phyloP scores from a whole-genome alignment of 1,139 yeast species.

The Diutina siamensis region DNA sequence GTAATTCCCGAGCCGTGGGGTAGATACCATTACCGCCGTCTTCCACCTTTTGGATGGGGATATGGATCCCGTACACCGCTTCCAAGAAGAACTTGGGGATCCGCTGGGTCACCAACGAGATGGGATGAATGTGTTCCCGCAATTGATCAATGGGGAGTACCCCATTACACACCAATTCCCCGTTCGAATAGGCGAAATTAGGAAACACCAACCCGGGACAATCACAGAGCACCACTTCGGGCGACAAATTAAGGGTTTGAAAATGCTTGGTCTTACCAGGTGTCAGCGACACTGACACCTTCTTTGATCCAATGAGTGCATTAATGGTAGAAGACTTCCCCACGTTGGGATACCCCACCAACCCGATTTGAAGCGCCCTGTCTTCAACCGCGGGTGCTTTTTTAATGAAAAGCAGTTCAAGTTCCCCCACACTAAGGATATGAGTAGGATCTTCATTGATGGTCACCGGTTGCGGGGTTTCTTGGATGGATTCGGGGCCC shows the following conservation, averaged over 20 bases:
- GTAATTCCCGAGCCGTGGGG: constrained; percentile 82
- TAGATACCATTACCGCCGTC: constrained; percentile 80
- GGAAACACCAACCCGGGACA: constrained; percentile 99
- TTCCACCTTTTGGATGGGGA: constrained; percentile 57
- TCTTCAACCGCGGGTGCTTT: constrained; percentile 69
- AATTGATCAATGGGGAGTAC: constrained; percentile 95
- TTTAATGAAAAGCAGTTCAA: constrained; percentile 68
- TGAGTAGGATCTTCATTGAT: constrained; percentile 32
- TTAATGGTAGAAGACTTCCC: constrained; percentile 84
- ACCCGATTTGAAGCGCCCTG: constrained; percentile 73
- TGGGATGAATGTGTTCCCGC: constrained; percentile 89
- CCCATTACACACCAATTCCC: constrained; percentile 96
- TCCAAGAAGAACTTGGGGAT: constrained; percentile 84
- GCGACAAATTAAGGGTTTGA: constrained; percentile 85
- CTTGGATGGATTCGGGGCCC: constrained; percentile 11
- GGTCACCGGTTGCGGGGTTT: constrained; percentile 18
- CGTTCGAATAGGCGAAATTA: constrained; percentile 91
- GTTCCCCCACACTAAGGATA: constrained; percentile 72
- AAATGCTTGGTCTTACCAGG: constrained; percentile 99
- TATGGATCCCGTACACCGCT: constrained; percentile 88
- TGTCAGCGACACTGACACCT: constrained; percentile 93
- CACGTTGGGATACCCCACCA: constrained; percentile 94
- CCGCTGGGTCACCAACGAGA: constrained; percentile 73
- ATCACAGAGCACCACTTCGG: constrained; percentile 81
- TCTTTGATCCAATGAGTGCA: constrained; percentile 90